Base-by-base conservation (phyloP, 768 basidiomycete species). In the Chiua virens region DNA sequence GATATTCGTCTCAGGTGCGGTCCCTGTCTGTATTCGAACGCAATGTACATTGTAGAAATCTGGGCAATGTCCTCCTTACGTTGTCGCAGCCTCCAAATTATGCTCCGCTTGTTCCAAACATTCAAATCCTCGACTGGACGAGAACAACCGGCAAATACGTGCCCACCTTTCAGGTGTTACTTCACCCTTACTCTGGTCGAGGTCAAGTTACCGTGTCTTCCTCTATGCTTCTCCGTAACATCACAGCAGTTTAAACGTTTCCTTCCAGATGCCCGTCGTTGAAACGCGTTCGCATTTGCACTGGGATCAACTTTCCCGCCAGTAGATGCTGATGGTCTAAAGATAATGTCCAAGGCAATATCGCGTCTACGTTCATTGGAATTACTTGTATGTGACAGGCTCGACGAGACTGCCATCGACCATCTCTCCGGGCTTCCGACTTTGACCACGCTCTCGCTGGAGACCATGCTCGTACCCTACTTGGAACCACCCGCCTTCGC, bases 1-100 rank as follows among this genome's bases (percentile, higher is more conserved):
- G 22, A 47, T 68, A 69, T 52, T 60, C 66, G 8, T 47, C 46
- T 28, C 58, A 68, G n/a, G 28, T 67, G 32, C 65, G 54, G 34
- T 8, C 11, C 18, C 15, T 66, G 30, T 11, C n/a, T 45, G 15
- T 44, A 45, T 53, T 8, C 50, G 36, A 27, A 27, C 8, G 25
- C 8, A 5, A 27, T 8, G 35, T 17, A 51, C 28, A 5, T 8
- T 10, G 50, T 49, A 42, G 30, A 15, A 38, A 5, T 45, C 47
- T 64, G 22, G 43, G 49, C 13, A 56, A 64, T 4, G 55, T 65
- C 23, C 49, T 67, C 21, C 59, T 60, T 49, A 55, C 64, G 0
- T 58, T 65, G 36, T 67, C 59, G 10, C 56, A 49, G 28, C 60
- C 64, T 21, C 65, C 64, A 13, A 45, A 47, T 1, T 43, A 55